A percentile compares a stretch with the other conserved stretches of the same genome.
Evolutionary conservation across 2,329 filamentous ascomycete genomes (phyloP).

Genomic region (Boeremia lycopersici): DNA sequence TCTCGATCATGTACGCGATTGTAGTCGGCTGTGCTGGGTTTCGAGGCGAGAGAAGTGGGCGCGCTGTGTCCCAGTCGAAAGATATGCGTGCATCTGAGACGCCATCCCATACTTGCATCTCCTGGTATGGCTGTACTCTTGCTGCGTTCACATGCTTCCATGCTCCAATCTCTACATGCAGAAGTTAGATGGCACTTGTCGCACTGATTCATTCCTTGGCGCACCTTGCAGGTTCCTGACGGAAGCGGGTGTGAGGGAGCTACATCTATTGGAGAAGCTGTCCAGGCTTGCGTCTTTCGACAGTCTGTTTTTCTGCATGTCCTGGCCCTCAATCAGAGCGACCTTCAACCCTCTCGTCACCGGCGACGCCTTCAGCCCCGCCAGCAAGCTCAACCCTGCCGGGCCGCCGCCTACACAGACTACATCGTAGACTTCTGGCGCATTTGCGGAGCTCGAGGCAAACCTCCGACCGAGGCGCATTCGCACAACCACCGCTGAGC

Average conservation of each 20-base stretch:
- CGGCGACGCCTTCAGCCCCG: conserved; percentile 64
- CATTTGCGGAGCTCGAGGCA: conserved; percentile 40
- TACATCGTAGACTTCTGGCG: conserved; percentile 84
- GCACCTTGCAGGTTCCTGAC: conserved; percentile 74
- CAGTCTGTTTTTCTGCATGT: conserved; percentile 70
- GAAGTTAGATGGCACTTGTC: conserved; percentile 13
- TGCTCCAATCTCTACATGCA: conserved; percentile 69
- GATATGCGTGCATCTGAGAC: conserved; percentile 84
- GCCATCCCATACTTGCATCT: conserved; percentile 99
- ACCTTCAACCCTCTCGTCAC: conserved; percentile 78
- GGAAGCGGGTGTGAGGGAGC: conserved; percentile 88
- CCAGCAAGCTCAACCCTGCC: conserved; percentile 74
- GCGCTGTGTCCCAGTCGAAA: conserved; percentile 73
- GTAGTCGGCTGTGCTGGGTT: conserved; percentile 57
- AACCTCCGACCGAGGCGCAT: conserved; percentile 32
- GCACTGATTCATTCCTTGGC: neutral
- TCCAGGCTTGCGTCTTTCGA: conserved; percentile 68
- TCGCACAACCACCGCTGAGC: conserved; percentile 21
- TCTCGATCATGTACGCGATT: conserved; percentile 97
- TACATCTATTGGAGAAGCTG: conserved; percentile 91
- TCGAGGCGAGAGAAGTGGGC: conserved; percentile 46
- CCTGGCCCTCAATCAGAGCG: conserved; percentile 88
- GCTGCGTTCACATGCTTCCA: conserved; percentile 77
- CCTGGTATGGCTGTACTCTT: conserved; percentile 84
- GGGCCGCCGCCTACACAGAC: conserved; percentile 91